Evolutionary conservation across 2,329 filamentous ascomycete genomes (phyloP), one percentile per base, ranked within the genome.

Genomic region (Ascosphaera aggregata): DNA sequence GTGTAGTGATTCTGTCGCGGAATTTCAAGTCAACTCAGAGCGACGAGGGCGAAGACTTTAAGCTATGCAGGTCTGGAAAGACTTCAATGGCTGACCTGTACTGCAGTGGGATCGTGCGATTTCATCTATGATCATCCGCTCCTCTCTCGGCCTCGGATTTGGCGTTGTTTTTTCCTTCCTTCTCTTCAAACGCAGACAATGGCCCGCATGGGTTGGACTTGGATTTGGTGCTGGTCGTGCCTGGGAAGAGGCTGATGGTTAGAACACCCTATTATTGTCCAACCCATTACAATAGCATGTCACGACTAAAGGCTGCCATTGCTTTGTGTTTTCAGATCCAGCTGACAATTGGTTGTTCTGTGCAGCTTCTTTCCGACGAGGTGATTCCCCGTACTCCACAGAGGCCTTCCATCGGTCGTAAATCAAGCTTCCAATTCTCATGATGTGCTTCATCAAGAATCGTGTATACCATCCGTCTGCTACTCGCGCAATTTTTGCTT

Each of bases 161-260:
- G 89, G 89, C 57, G 78, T 98, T 59, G 81, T 98, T 63, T 95
- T 98, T 69, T 95, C 89, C 44, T 85, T 98, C 44, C 78, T 98
- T 42, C 65, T 98, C 41, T 98, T 98, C 73, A 93, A 92, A 71
- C 79, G 91, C 61, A 77, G 89, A 65, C 81, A 89, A 48, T 98
- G 86, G 82, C 89, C 89, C 42, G 89, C 85, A n/a, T 89, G 82
- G 57, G 72, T 93, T 48, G 89, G 89, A 47, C 69, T 86, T 40
- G 89, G 89, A 42, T 95, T 98, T 58, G 89, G 91, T 57, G 85
- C 85, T 46, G 89, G 89, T 52, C 75, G 91, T 53, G 89, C 89
- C 42, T 98, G 92, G 67, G 89, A 98, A 62, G 89, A 98, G 67
- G 94, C 89, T 63, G 93, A 98, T 66, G 80, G 69, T 64, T 76